phyloP scores from a whole-genome alignment of 441 rosid genomes.

The Erodium trifolium region DNA sequence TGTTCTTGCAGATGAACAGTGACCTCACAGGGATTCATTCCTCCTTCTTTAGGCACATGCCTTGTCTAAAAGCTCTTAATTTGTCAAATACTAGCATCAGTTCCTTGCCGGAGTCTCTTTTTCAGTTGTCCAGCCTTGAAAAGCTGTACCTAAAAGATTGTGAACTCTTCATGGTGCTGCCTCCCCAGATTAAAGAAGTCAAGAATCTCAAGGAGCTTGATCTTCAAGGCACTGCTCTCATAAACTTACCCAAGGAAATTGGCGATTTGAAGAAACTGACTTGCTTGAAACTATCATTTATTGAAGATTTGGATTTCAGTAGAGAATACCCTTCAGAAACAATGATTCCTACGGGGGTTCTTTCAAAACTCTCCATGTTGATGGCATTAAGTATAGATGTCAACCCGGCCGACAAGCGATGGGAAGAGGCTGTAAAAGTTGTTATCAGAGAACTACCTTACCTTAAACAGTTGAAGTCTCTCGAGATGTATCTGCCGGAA shows the following conservation, averaged over 20 bases:
- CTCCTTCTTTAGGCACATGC: not conserved
- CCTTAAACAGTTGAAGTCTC: not conserved
- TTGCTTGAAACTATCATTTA: not conserved
- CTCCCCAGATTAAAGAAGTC: not conserved
- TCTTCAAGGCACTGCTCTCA: not conserved
- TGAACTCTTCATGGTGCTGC: not conserved
- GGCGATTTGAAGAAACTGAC: not conserved
- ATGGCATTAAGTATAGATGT: not conserved
- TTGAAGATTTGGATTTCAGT: not conserved
- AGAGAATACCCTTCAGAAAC: not conserved
- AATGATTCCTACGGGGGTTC: not conserved
- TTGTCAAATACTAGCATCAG: conserved; percentile 3
- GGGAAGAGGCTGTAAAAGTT: not conserved
- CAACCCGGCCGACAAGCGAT: not conserved
- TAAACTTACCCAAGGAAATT: not conserved
- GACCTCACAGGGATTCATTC: not conserved
- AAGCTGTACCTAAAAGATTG: not conserved
- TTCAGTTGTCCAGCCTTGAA: not conserved
- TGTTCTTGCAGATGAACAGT: not conserved
- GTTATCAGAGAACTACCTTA: not conserved
- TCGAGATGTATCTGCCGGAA: not conserved
- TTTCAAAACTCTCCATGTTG: conserved; percentile 1
- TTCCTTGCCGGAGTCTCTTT: not conserved
- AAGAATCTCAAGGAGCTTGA: conserved; percentile 5
- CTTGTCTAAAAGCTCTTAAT: not conserved